Conservation (phyloP, 1,284 basidiomycete genomes). For the Pyrrhoderma lamaoense region DNA sequence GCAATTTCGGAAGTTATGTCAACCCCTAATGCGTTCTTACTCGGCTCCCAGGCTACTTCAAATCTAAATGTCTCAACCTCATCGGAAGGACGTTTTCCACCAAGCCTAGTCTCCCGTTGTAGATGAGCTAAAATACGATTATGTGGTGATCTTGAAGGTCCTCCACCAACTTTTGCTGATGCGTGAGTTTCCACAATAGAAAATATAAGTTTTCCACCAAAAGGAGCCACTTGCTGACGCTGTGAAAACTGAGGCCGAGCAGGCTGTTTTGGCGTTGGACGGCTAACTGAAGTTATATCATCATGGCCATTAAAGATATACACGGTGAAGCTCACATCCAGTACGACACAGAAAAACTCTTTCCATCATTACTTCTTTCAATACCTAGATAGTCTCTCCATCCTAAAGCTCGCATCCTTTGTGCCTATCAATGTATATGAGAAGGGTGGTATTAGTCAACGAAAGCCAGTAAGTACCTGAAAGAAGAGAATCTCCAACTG, state of each 20-base stretch:
- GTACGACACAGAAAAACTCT: conserved; percentile 59
- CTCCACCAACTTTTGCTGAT: conserved; percentile 29
- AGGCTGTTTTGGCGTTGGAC: conserved; percentile 23
- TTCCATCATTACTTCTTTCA: conserved; percentile 55
- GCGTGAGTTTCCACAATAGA: conserved; percentile 37
- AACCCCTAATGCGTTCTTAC: conserved; percentile 51
- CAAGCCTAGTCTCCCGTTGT: conserved; percentile 55
- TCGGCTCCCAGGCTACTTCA: conserved; percentile 62
- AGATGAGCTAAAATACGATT: conserved; percentile 51
- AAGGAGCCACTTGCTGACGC: conserved; percentile 34
- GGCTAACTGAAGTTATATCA: no score
- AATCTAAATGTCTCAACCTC: conserved; percentile 55
- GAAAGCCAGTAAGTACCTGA: conserved; percentile 42
- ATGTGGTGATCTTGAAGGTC: conserved; percentile 41
- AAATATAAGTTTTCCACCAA: conserved; percentile 51
- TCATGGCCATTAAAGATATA: not conserved
- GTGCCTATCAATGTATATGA: conserved; percentile 37
- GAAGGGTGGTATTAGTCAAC: not conserved
- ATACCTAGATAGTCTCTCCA: conserved; percentile 68
- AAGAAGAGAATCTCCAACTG: conserved; percentile 78
- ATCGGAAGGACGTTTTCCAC: conserved; percentile 50
- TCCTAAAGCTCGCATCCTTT: conserved; percentile 66
- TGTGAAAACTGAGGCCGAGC: conserved; percentile 32
- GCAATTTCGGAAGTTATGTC: conserved; percentile 38
- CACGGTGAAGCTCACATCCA: conserved; percentile 54